A percentile compares a stretch with the other conserved stretches of the same genome.
Evolutionary conservation across 2,329 filamentous ascomycete genomes (phyloP).

Genomic region (Cytospora mali): DNA sequence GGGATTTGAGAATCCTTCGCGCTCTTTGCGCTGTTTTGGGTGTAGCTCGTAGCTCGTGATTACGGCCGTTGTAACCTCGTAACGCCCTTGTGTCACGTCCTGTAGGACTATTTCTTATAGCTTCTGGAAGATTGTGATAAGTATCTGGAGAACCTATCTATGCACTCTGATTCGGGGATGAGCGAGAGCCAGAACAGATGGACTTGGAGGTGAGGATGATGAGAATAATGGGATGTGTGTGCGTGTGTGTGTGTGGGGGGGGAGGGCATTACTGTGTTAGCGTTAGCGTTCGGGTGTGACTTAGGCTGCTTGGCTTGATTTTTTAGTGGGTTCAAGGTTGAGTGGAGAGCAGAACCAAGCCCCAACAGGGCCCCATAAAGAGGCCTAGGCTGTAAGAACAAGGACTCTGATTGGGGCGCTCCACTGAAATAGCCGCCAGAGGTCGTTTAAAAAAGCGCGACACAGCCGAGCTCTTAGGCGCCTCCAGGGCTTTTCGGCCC

Average conservation of each 20-base stretch:
- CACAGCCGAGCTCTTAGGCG: background rate
- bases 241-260: background rate
- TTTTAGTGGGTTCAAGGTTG: background rate
- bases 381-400: background rate
- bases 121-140: background rate
- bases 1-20: constrained; percentile 19
- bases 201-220: background rate
- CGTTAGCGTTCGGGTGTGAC: background rate
- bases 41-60: constrained; percentile 1
- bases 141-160: background rate
- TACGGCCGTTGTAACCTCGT: background rate
- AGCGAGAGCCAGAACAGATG: background rate
- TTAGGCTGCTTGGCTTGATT: too few species aligned
- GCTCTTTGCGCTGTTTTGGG: constrained; percentile 8
- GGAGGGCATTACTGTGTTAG: too few species aligned
- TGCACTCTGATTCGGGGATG: background rate
- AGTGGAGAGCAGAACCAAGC: background rate
- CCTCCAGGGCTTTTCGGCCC: background rate
- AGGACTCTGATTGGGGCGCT: background rate
- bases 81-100: background rate
- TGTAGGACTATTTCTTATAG: background rate
- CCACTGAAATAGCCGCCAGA: background rate
- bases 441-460: background rate
- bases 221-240: too few species aligned
- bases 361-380: background rate